Evolutionary conservation across 108 stramenopile species (phyloP).

Genomic region (Cylindrotheca fusiformis): DNA sequence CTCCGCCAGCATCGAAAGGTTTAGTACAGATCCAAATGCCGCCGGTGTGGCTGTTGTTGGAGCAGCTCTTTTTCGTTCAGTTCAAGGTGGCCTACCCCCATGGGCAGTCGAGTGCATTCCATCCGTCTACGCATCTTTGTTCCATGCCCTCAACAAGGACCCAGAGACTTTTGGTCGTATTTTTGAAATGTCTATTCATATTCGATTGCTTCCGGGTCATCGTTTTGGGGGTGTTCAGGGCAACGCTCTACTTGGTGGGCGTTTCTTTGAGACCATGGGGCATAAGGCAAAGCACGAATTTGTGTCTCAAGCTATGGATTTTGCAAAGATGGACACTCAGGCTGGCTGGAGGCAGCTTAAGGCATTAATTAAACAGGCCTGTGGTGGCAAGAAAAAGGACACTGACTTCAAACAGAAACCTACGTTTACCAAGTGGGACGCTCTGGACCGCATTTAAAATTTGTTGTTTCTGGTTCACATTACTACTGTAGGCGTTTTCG

Average conservation of each 20-base stretch:
- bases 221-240: slow-evolving; percentile 40
- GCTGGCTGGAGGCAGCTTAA: slow-evolving; percentile 72
- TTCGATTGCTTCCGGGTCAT: slow-evolving; percentile 20
- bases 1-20: slow-evolving; percentile 1
- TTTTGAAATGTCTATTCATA: slow-evolving; percentile 44
- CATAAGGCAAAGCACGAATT: slow-evolving; percentile 47
- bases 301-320: slow-evolving; percentile 47
- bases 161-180: slow-evolving; percentile 38
- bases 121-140: slow-evolving; percentile 48
- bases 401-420: slow-evolving; percentile 79
- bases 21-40: slow-evolving; percentile 13
- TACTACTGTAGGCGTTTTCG: no score
- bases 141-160: slow-evolving; percentile 37
- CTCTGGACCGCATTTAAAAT: slow-evolving; percentile 66
- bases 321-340: slow-evolving; percentile 32
- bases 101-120: slow-evolving; percentile 81
- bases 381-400: slow-evolving; percentile 87
- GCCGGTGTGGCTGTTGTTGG: slow-evolving; percentile 58
- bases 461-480: no score
- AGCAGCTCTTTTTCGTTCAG: slow-evolving; percentile 62
- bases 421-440: slow-evolving; percentile 64
- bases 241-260: slow-evolving; percentile 59
- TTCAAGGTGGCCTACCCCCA: slow-evolving; percentile 72
- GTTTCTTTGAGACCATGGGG: slow-evolving; percentile 54
- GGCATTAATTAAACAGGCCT: slow-evolving; percentile 60